Percentiles rank a stretch among this genome's conserved stretches.
Evolutionary conservation across 164 flowering plant species (phyloP).

Genomic region (Amborella trichopoda): DNA sequence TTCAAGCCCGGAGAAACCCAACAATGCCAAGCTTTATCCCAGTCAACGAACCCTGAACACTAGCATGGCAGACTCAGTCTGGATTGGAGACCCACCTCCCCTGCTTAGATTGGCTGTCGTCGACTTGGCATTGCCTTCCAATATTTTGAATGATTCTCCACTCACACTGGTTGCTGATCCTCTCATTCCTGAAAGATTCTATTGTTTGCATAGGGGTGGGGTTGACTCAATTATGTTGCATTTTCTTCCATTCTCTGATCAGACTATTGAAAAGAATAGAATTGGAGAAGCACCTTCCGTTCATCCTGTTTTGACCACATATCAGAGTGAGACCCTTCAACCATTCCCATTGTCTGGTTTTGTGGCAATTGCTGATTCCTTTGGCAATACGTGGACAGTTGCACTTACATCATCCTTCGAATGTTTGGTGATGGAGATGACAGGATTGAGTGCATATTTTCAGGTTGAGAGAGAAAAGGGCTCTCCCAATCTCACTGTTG

Average conservation of each 20-base stretch:
- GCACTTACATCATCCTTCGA: conserved; percentile 47
- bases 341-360: conserved; percentile 51
- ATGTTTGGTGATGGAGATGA: conserved; percentile 70
- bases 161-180: conserved; percentile 52
- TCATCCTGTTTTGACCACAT: conserved; percentile 56
- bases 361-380: conserved; percentile 59
- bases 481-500: no score
- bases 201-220: conserved; percentile 68
- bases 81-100: conserved; percentile 89
- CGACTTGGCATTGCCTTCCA: conserved; percentile 68
- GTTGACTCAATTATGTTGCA: conserved; percentile 73
- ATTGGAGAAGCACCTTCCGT: conserved; percentile 59
- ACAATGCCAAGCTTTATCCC: conserved; percentile 34
- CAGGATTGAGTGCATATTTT: conserved; percentile 64
- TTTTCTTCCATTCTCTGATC: conserved; percentile 88
- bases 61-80: conserved; percentile 18
- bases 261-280: conserved; percentile 48
- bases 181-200: conserved; percentile 72
- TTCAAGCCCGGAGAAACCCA: conserved; percentile 19
- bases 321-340: conserved; percentile 32
- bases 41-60: conserved; percentile 8
- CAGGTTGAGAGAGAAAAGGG: no score
- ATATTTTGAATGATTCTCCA: conserved; percentile 16
- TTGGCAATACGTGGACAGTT: conserved; percentile 87
- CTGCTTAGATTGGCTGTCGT: conserved; percentile 71